These are phyloP conservation scores for Ustilago bromivora DNA, from an alignment of 1,284 basidiomycete genomes.

Conservation along the genomic window DNA sequence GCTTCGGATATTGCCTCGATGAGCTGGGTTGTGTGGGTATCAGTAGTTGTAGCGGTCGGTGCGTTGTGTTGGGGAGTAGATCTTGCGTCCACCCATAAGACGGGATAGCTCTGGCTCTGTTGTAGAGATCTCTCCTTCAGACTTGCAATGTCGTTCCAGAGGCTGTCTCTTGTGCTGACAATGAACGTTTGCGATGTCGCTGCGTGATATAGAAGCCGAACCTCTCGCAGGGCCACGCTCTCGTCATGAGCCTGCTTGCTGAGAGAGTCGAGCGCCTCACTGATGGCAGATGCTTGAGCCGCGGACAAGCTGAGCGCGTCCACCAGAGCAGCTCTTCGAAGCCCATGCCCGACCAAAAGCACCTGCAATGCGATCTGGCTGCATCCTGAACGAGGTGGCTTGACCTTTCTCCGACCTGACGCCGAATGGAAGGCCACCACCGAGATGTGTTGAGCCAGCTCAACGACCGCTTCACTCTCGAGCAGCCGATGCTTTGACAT, in stretches of 20 bases:
- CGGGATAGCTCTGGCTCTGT: neutral
- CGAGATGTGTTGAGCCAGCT: slow-evolving; percentile 14
- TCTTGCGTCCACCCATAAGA: slow-evolving; percentile 24
- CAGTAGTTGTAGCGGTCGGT: slow-evolving; percentile 12
- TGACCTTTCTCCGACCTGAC: slow-evolving; percentile 4
- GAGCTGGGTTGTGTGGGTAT: slow-evolving; percentile 14
- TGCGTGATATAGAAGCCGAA: slow-evolving; percentile 21
- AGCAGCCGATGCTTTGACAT: slow-evolving; percentile 1
- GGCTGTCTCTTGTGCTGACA: slow-evolving; percentile 13
- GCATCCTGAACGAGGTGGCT: slow-evolving; percentile 18
- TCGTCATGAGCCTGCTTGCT: neutral
- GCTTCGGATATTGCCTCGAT: slow-evolving; percentile 6
- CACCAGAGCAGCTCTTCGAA: slow-evolving; percentile 35
- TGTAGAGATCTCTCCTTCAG: neutral
- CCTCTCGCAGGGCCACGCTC: neutral
- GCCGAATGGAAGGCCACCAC: neutral
- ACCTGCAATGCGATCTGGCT: slow-evolving; percentile 27
- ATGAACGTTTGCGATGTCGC: slow-evolving; percentile 28
- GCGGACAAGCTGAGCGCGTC: slow-evolving; percentile 19
- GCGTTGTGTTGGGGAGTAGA: slow-evolving; percentile 3
- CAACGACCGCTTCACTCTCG: neutral
- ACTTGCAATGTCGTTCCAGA: slow-evolving; percentile 16
- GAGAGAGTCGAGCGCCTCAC: neutral
- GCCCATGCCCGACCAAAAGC: slow-evolving; percentile 15
- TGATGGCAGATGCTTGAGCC: slow-evolving; percentile 20